Evolutionary conservation across 2,329 filamentous ascomycete species (phyloP), one percentile per base, ranked within the genome.

Genomic region (Aureobasidium sp.): DNA sequence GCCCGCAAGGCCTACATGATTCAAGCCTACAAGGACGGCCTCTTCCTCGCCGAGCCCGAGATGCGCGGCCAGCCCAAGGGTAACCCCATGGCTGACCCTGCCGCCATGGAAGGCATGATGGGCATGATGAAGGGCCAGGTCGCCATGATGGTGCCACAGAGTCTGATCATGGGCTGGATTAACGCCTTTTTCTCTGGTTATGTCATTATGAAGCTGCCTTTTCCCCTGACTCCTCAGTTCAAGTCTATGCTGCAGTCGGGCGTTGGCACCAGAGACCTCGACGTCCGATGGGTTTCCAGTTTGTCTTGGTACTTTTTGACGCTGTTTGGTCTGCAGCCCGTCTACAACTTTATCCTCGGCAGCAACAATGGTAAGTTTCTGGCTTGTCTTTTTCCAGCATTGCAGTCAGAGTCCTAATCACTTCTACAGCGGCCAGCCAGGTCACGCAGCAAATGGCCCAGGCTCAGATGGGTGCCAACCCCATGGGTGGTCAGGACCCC

Each of bases 101-200:
- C 88, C 52, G 91, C 90, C 63, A 99, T 99, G 94, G 95, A 99
- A 73, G 93, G 92, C 68, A 99, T 99, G 94, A 99, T 99, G 94
- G 93, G 94, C 68, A 96, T 96, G 91, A 96, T 99, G 90, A 99
- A 99, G 84, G 92, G 92, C 63, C 96, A 99, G 74, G 96, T 99
- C 89, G 93, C 94, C 67, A 99, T 97, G 94, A 97, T 99, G 80
- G 91, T 99, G 63, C 94, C 94, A 53, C 96, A 99, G 77, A 97
- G 92, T 6, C 78, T 99, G 73, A 99, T 99, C 68, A 99, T 99
- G 94, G 94, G 93, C 67, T 99, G 94, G 94, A 97, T 99, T 74
- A 99, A 99, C 78, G 92, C 94, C 0, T 99, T 97, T 74, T 99
- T 99, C 71, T 95, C 91, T 58, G 94, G 94, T 36, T 99, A 97